These are phyloP conservation scores for Coprinopsis sp. DNA, from an alignment of 768 basidiomycete genomes.

Conservation along the genomic window DNA sequence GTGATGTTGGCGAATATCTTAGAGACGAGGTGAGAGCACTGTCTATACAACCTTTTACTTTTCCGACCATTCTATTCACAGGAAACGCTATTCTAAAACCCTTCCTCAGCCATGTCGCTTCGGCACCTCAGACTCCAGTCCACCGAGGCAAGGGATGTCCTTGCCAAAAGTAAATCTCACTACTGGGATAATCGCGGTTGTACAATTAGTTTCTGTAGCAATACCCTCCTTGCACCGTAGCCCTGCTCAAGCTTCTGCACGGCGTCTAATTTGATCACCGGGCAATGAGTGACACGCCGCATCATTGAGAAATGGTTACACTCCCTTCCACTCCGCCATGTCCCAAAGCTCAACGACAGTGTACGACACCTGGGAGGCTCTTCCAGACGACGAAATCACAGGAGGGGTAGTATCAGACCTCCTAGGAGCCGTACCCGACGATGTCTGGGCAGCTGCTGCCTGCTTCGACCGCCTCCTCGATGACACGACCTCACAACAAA, in stretches of 20 bases:
- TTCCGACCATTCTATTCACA: constrained; percentile 13
- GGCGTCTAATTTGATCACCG: constrained; percentile 2
- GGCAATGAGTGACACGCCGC: constrained; percentile 9
- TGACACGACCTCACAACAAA: constrained; percentile 48
- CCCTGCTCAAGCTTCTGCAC: too few species aligned
- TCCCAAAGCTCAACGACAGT: constrained; percentile 30
- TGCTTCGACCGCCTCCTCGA: constrained; percentile 65
- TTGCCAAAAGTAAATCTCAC: background rate
- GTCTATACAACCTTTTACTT: constrained; percentile 8
- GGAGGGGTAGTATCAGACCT: constrained; percentile 40
- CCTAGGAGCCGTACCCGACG: constrained; percentile 52
- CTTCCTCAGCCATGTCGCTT: constrained; percentile 1
- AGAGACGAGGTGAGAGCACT: constrained; percentile 92
- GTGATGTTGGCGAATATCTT: constrained; percentile 97
- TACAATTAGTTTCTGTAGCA: background rate
- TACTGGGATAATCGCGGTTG: background rate
- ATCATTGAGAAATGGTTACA: constrained; percentile 9
- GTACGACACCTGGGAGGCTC: constrained; percentile 50
- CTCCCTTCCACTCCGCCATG: constrained; percentile 27
- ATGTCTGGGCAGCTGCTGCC: constrained; percentile 76
- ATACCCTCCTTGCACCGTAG: background rate
- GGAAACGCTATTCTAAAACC: constrained; percentile 73
- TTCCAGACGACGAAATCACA: constrained; percentile 57
- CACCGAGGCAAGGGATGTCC: too few species aligned
- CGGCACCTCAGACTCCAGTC: background rate